These are phyloP conservation scores for Triticum monococcum DNA, from an alignment of 176 grass and related monocot genomes.

Conservation along the genomic window DNA sequence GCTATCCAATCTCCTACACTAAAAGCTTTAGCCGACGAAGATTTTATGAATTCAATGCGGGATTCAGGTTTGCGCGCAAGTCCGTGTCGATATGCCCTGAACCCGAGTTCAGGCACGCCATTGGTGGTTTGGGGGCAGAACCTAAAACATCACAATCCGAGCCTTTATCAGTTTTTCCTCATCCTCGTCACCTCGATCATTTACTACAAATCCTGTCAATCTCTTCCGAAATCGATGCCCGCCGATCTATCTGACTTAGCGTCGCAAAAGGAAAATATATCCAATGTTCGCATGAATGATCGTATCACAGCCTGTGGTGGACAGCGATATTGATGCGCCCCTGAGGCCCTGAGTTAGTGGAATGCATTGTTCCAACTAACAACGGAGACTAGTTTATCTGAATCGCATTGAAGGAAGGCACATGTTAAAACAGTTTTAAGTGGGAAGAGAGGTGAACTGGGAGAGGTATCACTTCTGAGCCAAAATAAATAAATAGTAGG, in stretches of 20 bases:
- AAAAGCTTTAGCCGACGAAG: not conserved
- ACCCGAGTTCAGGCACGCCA: not conserved
- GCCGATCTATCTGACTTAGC: too few relatives aligned
- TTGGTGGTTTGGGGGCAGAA: not conserved
- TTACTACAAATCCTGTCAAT: not conserved
- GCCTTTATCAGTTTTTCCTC: not conserved
- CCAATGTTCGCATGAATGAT: not conserved
- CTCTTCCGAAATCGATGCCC: not conserved
- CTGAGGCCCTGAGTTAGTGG: not conserved
- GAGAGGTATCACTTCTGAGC: too few relatives aligned
- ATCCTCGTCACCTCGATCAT: not conserved
- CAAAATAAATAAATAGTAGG: too few relatives aligned
- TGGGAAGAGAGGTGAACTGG: too few relatives aligned
- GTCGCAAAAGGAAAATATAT: not conserved
- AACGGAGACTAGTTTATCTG: too few relatives aligned
- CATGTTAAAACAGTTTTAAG: too few relatives aligned
- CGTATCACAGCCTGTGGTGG: not conserved
- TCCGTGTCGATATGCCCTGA: slow-evolving; percentile 32
- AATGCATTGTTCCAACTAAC: not conserved
- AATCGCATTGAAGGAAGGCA: too few relatives aligned
- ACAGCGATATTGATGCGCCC: not conserved
- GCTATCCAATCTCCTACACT: not conserved
- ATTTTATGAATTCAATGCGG: not conserved
- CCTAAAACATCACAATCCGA: slow-evolving; percentile 27
- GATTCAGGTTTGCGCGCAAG: slow-evolving; percentile 19